Percentiles rank a stretch among this genome's conserved stretches.
Conservation (phyloP, 768 basidiomycete genomes). For the Cystobasidium ongulense region DNA sequence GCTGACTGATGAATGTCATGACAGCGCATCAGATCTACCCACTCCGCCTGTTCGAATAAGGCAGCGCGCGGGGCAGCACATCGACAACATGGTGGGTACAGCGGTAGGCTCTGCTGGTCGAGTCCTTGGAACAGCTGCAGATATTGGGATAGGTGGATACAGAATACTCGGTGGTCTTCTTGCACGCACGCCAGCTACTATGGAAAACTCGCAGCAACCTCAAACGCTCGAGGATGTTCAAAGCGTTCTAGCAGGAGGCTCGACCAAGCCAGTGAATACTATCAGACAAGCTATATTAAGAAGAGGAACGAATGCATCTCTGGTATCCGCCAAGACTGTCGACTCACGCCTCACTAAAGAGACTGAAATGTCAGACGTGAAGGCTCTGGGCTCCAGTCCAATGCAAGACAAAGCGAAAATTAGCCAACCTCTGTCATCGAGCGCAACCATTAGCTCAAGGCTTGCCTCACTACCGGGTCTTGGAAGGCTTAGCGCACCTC, state of each 20-base stretch:
- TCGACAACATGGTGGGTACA: slow-evolving; percentile 43
- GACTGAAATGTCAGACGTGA: slow-evolving; percentile 17
- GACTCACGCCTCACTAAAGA: neutral
- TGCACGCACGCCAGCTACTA: slow-evolving; percentile 44
- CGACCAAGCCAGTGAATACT: slow-evolving; percentile 19
- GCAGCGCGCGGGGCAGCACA: slow-evolving; percentile 38
- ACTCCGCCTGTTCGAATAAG: slow-evolving; percentile 37
- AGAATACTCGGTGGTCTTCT: slow-evolving; percentile 52
- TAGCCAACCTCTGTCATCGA: neutral
- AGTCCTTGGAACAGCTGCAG: slow-evolving; percentile 54
- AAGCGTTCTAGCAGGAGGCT: slow-evolving; percentile 37
- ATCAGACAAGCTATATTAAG: slow-evolving; percentile 10
- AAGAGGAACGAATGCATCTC: neutral
- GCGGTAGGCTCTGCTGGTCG: slow-evolving; percentile 45
- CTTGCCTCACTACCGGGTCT: slow-evolving; percentile 22
- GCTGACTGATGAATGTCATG: slow-evolving; percentile 54
- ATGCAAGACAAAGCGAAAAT: neutral
- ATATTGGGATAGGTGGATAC: slow-evolving; percentile 44
- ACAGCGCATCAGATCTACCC: slow-evolving; percentile 39
- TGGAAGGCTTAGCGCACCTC: neutral
- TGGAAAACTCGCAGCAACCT: slow-evolving; percentile 50
- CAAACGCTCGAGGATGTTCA: slow-evolving; percentile 52
- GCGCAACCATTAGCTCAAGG: slow-evolving; percentile 25
- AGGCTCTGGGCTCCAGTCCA: neutral
- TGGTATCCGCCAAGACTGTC: slow-evolving; percentile 40